Evolutionary conservation across 352 stramenopile genomes (phyloP).

Genomic region (Thraustochytrium sp.): DNA sequence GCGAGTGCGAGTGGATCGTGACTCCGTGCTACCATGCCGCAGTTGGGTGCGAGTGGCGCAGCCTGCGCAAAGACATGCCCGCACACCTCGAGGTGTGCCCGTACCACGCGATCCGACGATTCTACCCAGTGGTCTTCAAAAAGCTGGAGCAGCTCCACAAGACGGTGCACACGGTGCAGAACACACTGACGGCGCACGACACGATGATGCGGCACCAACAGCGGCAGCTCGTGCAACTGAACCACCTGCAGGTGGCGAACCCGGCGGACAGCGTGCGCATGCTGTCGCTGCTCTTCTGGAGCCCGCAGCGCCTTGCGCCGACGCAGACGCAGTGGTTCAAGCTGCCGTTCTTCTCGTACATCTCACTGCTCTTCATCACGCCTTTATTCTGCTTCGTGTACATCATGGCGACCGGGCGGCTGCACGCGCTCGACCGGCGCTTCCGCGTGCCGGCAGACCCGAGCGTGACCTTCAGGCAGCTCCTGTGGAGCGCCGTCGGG

Average conservation of each 20-base stretch:
- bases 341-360: background rate
- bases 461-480: background rate
- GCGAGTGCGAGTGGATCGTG: background rate
- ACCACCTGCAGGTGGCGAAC: background rate
- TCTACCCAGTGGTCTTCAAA: background rate
- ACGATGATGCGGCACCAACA: background rate
- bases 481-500: background rate
- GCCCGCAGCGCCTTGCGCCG: background rate
- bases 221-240: background rate
- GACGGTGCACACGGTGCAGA: background rate
- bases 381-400: background rate
- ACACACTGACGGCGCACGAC: background rate
- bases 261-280: background rate
- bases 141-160: constrained; percentile 31
- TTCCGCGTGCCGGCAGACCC: background rate
- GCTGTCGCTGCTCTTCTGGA: background rate
- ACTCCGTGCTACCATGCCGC: background rate
- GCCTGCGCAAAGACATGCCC: background rate
- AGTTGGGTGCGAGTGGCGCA: constrained; percentile 20
- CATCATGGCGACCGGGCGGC: background rate
- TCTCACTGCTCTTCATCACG: background rate
- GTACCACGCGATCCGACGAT: constrained; percentile 11
- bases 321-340: constrained; percentile 13
- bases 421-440: background rate
- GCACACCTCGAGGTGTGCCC: background rate